Evolutionary conservation across 108 stramenopile species (phyloP), one percentile per base, ranked within the genome.

Genomic region (Conticribra guillardii): DNA sequence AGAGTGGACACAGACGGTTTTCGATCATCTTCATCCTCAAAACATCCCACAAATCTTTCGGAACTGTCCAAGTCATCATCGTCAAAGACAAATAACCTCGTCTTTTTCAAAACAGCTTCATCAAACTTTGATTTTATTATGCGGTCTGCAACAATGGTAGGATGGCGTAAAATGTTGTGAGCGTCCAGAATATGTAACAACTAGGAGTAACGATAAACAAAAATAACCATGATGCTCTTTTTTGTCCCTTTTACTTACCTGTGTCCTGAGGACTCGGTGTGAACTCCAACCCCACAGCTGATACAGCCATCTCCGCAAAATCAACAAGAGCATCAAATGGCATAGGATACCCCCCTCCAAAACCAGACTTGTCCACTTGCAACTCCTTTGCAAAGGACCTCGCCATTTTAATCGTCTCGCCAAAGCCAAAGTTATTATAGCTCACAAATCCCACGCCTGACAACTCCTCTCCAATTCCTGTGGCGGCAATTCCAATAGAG

Each of bases 351-450:
- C 70, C 48, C 31, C 26, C 45, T 17, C 32, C 24, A 28, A 64
- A 57, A 33, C 58, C 64, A 27, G 19, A 22, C 4, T 48, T 37
- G 30, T 54, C 71, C 18, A 79, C 56, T 23, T 73, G 74, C 26
- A 93, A 41, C 62, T 90, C 82, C 34, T 82, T 63, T 8, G 89
- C 89, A 82, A 93, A 93, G 0, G 66, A 49, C 32, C 84, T 45
- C 11, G 83, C 87, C 87, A 90, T 88, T 9, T 37, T 44, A 37
- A 93, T 81, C 16, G 88, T 90, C 55, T 80, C 71, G 2, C 76
- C 62, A 72, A 93, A 90, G 0, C 82, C 83, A 87, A 90, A 93
- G 48, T 93, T 93, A 71, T 93, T 93, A 48, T 74, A 93, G 9
- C 71, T 68, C 68, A 93, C 66, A 34, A 87, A 89, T 24, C 89